Evolutionary conservation across 2,329 filamentous ascomycete genomes (phyloP).

Genomic region (Arthrobotrys musiformis): DNA sequence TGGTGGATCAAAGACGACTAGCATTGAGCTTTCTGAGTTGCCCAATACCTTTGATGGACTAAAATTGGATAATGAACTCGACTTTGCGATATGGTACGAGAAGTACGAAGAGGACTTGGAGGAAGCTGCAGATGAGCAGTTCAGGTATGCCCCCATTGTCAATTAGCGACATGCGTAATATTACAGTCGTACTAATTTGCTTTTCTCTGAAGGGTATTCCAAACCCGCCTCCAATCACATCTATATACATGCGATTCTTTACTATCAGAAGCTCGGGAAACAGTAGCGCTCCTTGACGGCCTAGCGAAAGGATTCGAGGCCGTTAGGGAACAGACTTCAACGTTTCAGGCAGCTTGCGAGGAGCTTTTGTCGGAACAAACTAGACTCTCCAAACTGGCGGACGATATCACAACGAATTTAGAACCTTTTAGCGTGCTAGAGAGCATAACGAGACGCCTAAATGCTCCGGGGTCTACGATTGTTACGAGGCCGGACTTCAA

Average conservation of each 20-base stretch:
- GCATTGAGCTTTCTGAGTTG: conserved; percentile 43
- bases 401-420: conserved; percentile 88
- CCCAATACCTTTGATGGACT: conserved; percentile 60
- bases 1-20: conserved; percentile 48
- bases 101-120: conserved; percentile 75
- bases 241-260: conserved; percentile 77
- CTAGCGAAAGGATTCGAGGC: conserved; percentile 86
- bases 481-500: conserved; percentile 86
- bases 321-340: conserved; percentile 90
- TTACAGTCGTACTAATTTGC: not conserved
- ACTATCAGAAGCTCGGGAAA: conserved; percentile 78
- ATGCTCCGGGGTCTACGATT: conserved; percentile 89
- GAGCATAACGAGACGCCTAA: conserved; percentile 85
- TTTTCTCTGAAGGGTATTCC: conserved; percentile 72
- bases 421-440: conserved; percentile 95
- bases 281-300: conserved; percentile 78
- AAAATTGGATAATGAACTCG: conserved; percentile 66
- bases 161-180: not conserved
- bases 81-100: conserved; percentile 71
- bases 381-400: conserved; percentile 79
- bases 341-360: conserved; percentile 92
- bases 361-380: conserved; percentile 84
- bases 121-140: conserved; percentile 84
- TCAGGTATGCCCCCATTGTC: conserved; percentile 70
- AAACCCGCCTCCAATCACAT: conserved; percentile 72